A percentile compares a stretch with the other conserved stretches of the same genome.
phyloP scores from a whole-genome alignment of 805 yeast genomes.

The Sugiyamaella chiloensis region DNA sequence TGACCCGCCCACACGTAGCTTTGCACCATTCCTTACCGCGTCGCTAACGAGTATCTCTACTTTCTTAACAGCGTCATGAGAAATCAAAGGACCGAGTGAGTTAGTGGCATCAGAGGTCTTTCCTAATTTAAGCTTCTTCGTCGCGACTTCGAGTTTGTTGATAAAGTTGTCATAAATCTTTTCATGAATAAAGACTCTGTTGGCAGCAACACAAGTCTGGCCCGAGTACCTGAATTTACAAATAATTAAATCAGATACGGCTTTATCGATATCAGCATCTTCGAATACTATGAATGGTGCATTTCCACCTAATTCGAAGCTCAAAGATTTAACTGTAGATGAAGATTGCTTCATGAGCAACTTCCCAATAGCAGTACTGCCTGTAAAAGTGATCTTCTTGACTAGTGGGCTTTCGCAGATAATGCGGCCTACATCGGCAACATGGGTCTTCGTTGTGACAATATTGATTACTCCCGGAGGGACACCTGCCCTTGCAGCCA shows the following conservation, averaged over 20 bases:
- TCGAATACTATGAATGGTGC: slow-evolving; percentile 84
- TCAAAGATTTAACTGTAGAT: slow-evolving; percentile 35
- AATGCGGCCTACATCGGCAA: not conserved
- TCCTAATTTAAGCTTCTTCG: slow-evolving; percentile 49
- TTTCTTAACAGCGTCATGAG: slow-evolving; percentile 67
- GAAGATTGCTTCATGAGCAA: slow-evolving; percentile 57
- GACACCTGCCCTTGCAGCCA: slow-evolving; percentile 63
- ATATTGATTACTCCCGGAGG: slow-evolving; percentile 68
- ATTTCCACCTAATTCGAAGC: slow-evolving; percentile 87
- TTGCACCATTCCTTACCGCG: slow-evolving; percentile 82
- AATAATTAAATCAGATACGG: slow-evolving; percentile 63
- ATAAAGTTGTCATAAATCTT: slow-evolving; percentile 59
- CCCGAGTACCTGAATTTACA: slow-evolving; percentile 91
- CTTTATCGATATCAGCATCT: slow-evolving; percentile 56
- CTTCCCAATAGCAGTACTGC: slow-evolving; percentile 72
- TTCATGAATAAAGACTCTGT: slow-evolving; percentile 75
- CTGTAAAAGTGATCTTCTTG: slow-evolving; percentile 71
- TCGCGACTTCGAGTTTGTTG: slow-evolving; percentile 49
- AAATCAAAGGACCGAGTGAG: slow-evolving; percentile 87
- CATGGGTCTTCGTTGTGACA: slow-evolving; percentile 26
- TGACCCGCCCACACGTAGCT: slow-evolving; percentile 69
- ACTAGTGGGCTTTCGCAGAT: slow-evolving; percentile 49
- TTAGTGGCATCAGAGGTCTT: slow-evolving; percentile 70
- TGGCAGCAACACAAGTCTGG: slow-evolving; percentile 92
- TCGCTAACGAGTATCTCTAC: slow-evolving; percentile 66